These are phyloP conservation scores for Phytophthora capsici DNA, from an alignment of 352 stramenopile genomes.

Conservation along the genomic window DNA sequence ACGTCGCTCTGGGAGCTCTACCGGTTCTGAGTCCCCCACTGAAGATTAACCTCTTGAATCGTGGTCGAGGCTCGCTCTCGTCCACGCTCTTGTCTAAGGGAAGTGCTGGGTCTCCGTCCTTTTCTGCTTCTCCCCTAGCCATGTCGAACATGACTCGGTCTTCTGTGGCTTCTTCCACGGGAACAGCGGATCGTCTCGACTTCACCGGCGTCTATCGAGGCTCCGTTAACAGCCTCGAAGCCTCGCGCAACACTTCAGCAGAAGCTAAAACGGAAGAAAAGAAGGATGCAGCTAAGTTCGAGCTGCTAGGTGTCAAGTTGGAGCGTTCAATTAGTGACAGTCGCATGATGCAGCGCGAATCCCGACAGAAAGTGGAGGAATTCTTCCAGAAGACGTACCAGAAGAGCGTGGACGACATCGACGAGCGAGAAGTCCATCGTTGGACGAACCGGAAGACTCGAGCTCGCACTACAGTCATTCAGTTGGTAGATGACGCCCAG, in stretches of 20 bases:
- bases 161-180: conserved; percentile 32
- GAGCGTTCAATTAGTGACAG: conserved; percentile 44
- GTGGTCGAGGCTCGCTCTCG: conserved; percentile 20
- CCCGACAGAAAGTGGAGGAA: conserved; percentile 54
- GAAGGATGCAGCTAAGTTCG: conserved; percentile 3
- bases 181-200: conserved; percentile 46
- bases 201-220: conserved; percentile 62
- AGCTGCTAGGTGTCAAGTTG: conserved; percentile 20
- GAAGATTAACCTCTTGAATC: conserved; percentile 29
- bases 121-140: conserved; percentile 20
- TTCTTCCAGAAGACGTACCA: conserved; percentile 54
- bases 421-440: conserved; percentile 26
- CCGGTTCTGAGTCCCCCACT: conserved; percentile 24
- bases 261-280: background rate
- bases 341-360: conserved; percentile 39
- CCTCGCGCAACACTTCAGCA: conserved; percentile 10
- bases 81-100: conserved; percentile 15
- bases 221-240: conserved; percentile 37
- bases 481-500: conserved; percentile 33
- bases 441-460: conserved; percentile 32
- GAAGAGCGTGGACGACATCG: conserved; percentile 25
- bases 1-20: conserved; percentile 30
- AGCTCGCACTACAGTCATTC: conserved; percentile 38
- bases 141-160: conserved; percentile 28
- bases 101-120: conserved; percentile 1